Evolutionary conservation across 1,139 yeast genomes (phyloP), one percentile per base, ranked within the genome.

Genomic region (Tardiomyces depauwii): DNA sequence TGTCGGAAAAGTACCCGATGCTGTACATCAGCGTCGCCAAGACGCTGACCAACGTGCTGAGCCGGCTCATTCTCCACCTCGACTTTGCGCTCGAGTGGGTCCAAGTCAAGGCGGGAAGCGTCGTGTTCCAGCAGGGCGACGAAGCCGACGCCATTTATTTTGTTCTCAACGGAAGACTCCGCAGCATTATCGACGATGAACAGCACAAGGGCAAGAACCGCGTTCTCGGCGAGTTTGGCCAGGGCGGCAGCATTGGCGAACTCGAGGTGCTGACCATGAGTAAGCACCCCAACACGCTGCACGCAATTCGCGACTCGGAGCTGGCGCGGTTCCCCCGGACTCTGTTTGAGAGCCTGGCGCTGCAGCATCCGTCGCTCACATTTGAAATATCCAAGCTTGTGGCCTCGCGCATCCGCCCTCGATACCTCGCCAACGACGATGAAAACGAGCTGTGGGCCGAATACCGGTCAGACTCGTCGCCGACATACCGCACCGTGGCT

Each of bases 11-110:
- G 53, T 82, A 78, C 59, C 91, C 91, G 49, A 74, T 78, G 62
- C 72, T 89, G 13, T 82, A 84, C 52, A 67, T 91, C 42, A 79
- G 88, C 4, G 75, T 88, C 45, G 96, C 97, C 0, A 77, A 80
- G 46, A 75, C 80, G 14, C 66, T 89, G 52, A 80, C 86, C 43
- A 73, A 72, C 21, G 71, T 84, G 2, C 65, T 91, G 42, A 81
- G 91, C 28, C 71, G 76, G 30, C 77, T 84, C 47, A 70, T 91
- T 42, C 63, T 84, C 42, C 78, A 83, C 45, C 76, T 91, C 43
- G 98, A 91, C 60, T 86, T 84, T 64, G 96, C 97, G 0, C 67
- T 91, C 45, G 98, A 91, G 62, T 91, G 98, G 98, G 79, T 91
- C 43, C 95, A 87, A 51, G 73, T 86, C 3, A 80, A 80, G 14